These are phyloP conservation scores for Tylopilus sp. DNA, from an alignment of 768 basidiomycete genomes.

Conservation along the genomic window DNA sequence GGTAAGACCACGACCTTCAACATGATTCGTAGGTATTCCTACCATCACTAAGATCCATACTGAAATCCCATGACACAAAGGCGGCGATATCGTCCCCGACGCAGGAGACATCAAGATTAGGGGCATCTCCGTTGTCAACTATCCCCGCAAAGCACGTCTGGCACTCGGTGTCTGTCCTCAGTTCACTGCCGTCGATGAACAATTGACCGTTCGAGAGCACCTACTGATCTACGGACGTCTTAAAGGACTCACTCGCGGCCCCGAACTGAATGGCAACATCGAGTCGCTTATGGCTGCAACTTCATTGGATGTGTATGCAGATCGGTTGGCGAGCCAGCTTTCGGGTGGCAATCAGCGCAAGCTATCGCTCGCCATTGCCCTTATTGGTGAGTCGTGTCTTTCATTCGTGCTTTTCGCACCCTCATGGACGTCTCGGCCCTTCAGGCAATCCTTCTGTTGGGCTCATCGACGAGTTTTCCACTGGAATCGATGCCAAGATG, in stretches of 20 bases:
- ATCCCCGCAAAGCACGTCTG: conserved; percentile 60
- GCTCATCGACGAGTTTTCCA: conserved; percentile 81
- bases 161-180: conserved; percentile 81
- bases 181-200: conserved; percentile 78
- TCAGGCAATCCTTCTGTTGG: conserved; percentile 73
- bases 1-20: conserved; percentile 84
- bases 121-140: conserved; percentile 60
- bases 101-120: conserved; percentile 67
- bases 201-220: conserved; percentile 77
- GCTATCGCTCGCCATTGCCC: conserved; percentile 68
- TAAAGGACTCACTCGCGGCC: conserved; percentile 57
- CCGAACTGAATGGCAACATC: conserved; percentile 51
- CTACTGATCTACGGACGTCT: conserved; percentile 67
- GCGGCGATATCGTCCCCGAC: conserved; percentile 67
- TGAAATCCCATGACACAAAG: conserved; percentile 31
- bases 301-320: conserved; percentile 55
- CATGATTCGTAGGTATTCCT: conserved; percentile 57
- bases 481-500: conserved; percentile 79
- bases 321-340: conserved; percentile 69
- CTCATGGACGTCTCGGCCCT: not conserved
- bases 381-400: conserved; percentile 47
- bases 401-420: not conserved
- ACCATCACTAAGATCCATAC: not conserved
- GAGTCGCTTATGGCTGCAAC: conserved; percentile 56
- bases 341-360: conserved; percentile 83